phyloP scores from a whole-genome alignment of 2,329 filamentous ascomycete genomes.

The Arthrinium puccinioides region DNA sequence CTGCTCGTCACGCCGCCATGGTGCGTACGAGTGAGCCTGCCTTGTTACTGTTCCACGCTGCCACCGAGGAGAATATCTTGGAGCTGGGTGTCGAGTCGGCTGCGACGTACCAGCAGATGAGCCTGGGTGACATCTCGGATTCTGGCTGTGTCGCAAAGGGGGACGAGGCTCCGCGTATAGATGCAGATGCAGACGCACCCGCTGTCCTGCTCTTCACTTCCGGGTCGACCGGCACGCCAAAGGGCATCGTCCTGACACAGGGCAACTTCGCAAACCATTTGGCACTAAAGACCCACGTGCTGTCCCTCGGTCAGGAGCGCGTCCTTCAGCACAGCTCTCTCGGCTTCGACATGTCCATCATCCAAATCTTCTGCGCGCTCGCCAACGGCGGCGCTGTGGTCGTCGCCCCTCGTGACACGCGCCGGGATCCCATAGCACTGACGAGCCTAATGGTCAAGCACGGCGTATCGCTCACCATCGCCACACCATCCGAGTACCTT shows the following conservation, averaged over 20 bases:
- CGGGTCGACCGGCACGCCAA: neutral
- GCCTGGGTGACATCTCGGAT: too few species aligned
- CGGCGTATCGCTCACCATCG: constrained; percentile 25
- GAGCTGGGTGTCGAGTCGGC: too few species aligned
- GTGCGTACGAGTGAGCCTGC: too few species aligned
- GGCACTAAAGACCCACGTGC: neutral
- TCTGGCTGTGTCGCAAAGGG: too few species aligned
- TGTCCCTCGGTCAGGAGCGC: neutral
- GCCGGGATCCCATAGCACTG: constrained; percentile 26
- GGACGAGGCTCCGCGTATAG: too few species aligned
- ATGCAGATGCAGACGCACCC: too few species aligned
- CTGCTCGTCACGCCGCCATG: neutral
- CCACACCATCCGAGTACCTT: constrained; percentile 30
- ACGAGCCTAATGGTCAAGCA: constrained; percentile 22
- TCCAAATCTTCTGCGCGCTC: constrained; percentile 23
- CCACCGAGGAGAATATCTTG: too few species aligned
- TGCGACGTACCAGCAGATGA: too few species aligned
- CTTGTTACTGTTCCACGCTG: too few species aligned
- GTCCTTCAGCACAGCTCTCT: constrained; percentile 27
- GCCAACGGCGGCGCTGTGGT: constrained; percentile 16
- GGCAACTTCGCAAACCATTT: neutral
- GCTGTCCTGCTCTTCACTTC: neutral
- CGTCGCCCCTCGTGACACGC: constrained; percentile 16
- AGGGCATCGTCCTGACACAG: neutral
- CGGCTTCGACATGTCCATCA: constrained; percentile 25